Percentiles rank a stretch among this genome's conserved stretches.
Evolutionary conservation across 2,329 filamentous ascomycete species (phyloP).

Genomic region (Botrytis hyacinthi): DNA sequence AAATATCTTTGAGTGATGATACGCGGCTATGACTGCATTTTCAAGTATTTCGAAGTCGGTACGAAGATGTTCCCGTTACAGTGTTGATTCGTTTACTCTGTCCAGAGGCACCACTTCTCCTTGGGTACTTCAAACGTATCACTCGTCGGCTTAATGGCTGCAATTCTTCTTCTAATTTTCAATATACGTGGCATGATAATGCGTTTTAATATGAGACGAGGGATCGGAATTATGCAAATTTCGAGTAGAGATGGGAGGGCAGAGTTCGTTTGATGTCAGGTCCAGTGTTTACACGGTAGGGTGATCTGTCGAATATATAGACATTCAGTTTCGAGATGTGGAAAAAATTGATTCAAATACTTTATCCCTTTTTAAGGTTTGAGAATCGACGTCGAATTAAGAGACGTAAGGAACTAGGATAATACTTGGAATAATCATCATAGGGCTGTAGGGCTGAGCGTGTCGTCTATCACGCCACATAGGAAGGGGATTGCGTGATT

Average conservation of each 20-base stretch:
- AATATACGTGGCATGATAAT: neutral
- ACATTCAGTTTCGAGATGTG: neutral
- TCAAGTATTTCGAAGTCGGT: neutral
- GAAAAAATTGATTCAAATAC: neutral
- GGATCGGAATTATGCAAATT: neutral
- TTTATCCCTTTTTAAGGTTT: neutral
- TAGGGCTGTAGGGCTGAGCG: neutral
- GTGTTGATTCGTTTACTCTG: neutral
- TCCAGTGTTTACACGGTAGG: neutral
- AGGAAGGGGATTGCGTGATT: neutral
- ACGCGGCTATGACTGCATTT: neutral
- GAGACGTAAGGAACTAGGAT: neutral
- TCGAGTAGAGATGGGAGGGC: neutral
- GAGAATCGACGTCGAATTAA: neutral
- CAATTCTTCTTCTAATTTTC: fast-evolving
- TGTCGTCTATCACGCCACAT: neutral
- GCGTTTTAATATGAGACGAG: fast-evolving
- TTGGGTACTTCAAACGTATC: fast-evolving
- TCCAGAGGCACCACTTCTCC: neutral
- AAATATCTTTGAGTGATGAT: neutral
- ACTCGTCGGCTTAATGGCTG: neutral
- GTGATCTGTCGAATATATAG: neutral
- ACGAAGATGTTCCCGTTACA: neutral
- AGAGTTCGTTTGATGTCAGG: neutral
- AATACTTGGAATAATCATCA: neutral